Base-by-base conservation (phyloP, 352 stramenopile genomes). In the Globisporangium polare region DNA sequence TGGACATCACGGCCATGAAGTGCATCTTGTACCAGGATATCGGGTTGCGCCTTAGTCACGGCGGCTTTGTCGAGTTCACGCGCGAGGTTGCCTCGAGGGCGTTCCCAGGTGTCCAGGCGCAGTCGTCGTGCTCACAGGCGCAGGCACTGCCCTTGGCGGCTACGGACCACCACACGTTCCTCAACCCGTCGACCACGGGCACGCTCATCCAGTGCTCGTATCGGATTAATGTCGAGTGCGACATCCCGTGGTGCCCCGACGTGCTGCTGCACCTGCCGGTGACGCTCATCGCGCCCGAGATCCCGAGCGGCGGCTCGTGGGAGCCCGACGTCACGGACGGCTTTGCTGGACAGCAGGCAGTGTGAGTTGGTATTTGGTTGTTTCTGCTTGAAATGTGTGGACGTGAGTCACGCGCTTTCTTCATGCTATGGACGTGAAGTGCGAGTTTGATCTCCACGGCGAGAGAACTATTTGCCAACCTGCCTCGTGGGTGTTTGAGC, bases 191-290 rank as follows among this genome's bases (percentile, higher is more conserved):
- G 7, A 87, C 78, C 4, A 72, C 63, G 24, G 73, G 78, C 20
- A 68, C 61, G 15, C 74, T 89, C 54, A 75, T 90, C 29, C 59
- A 54, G 33, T 88, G 79, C 57, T 47, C 72, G 2, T 91, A 91
- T 51, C 78, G 66, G 15, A 77, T 91, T 22, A 75, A 86, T 29
- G 68, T 88, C 37, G 78, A 88, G 71, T 88, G 75, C 60, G 77
- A 88, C 60, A 84, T 91, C 41, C 74, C 79, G 0, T 87, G 71
- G 75, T 87, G 77, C 61, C 82, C 77, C 1, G 74, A 89, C 22
- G 77, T 89, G 12, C 33, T 74, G 49, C 59, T 89, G 42, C 73
- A 78, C 43, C 61, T 91, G 58, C 82, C 79, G 9, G 60, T 91
- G 31, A 82, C 64, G 41, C 77, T 91, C 54, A 76, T 86, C 27